A percentile compares a stretch with the other conserved stretches of the same genome.
These are phyloP conservation scores for Dysphania ambrosioides DNA, from an alignment of 148 eudicot genomes.

Conservation along the genomic window DNA sequence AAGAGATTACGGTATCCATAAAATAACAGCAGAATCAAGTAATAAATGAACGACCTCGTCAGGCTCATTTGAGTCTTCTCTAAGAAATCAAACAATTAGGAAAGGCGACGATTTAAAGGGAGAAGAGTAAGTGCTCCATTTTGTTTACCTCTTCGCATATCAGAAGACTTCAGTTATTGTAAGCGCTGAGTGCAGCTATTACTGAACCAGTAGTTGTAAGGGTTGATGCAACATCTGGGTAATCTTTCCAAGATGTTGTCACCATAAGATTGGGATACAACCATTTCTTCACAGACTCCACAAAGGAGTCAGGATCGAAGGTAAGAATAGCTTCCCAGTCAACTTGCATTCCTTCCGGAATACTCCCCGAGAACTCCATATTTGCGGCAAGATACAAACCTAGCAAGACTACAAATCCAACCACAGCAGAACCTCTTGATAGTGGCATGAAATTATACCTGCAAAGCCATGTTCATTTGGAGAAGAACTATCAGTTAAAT, in stretches of 20 bases:
- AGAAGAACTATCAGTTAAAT: neutral
- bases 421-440: constrained; percentile 82
- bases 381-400: constrained; percentile 93
- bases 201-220: constrained; percentile 84
- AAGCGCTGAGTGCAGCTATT: constrained; percentile 86
- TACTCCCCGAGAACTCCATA: constrained; percentile 93
- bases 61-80: neutral
- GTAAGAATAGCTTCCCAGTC: constrained; percentile 95
- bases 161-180: constrained; percentile 41
- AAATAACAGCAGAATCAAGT: neutral
- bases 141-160: constrained; percentile 6
- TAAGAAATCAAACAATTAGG: neutral
- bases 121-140: neutral
- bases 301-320: constrained; percentile 56
- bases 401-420: constrained; percentile 79
- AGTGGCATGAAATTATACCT: constrained; percentile 98
- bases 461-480: constrained; percentile 21
- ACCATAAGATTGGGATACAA: constrained; percentile 73
- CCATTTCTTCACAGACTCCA: constrained; percentile 81
- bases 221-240: constrained; percentile 84
- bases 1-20: neutral
- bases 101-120: neutral
- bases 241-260: constrained; percentile 82
- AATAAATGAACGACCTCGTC: no score
- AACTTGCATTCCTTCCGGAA: constrained; percentile 80